phyloP scores from a whole-genome alignment of 208 protist genomes.

The Phytomonas serpens region DNA sequence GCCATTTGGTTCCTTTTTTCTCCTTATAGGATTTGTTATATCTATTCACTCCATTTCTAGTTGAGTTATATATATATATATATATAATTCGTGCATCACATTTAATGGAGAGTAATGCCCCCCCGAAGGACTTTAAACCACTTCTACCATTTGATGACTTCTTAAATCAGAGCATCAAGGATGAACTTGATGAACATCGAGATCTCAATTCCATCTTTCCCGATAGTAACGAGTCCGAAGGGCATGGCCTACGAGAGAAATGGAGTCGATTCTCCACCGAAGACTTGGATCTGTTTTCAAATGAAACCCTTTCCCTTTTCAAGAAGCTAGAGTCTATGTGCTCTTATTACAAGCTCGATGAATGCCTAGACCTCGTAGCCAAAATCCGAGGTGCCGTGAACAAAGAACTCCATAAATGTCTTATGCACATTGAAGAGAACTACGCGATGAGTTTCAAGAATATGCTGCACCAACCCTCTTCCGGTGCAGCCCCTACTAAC shows the following conservation, averaged over 20 bases:
- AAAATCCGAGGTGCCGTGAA: constrained; percentile 51
- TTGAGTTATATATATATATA: not conserved
- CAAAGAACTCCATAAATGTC: constrained; percentile 49
- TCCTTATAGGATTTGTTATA: not conserved
- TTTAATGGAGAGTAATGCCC: not conserved
- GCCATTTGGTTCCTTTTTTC: not conserved
- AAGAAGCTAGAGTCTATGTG: constrained; percentile 49
- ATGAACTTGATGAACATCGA: not conserved
- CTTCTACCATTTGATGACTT: not conserved
- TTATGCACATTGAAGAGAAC: constrained; percentile 57
- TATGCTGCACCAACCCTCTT: constrained; percentile 20
- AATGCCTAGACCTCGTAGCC: constrained; percentile 33
- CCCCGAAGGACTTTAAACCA: not conserved
- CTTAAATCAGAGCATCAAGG: not conserved
- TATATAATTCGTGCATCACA: not conserved
- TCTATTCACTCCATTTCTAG: not conserved
- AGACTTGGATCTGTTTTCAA: constrained; percentile 56
- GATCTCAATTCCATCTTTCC: not conserved
- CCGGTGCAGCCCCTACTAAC: not conserved
- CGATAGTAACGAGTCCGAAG: not conserved
- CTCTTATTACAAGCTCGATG: constrained; percentile 16
- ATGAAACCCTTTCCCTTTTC: constrained; percentile 44
- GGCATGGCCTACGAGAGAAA: not conserved
- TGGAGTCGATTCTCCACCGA: not conserved
- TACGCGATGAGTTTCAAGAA: constrained; percentile 70